Evolutionary conservation across 2,329 filamentous ascomycete species (phyloP).

Genomic region (Lachnellula cervina): DNA sequence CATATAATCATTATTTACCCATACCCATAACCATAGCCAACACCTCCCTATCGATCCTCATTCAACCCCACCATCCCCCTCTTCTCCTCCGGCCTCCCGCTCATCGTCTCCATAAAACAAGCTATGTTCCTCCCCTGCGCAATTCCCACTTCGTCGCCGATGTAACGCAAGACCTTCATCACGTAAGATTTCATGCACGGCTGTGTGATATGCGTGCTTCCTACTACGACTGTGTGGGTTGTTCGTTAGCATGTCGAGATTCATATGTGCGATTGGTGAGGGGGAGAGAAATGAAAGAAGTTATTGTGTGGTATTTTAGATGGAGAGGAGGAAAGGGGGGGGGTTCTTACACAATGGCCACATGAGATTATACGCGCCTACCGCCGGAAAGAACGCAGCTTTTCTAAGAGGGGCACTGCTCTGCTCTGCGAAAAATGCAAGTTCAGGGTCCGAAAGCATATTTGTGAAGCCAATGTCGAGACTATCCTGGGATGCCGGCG

Average conservation of each 20-base stretch:
- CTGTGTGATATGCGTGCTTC: constrained; percentile 2
- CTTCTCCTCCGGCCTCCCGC: too few relatives aligned
- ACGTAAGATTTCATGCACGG: neutral
- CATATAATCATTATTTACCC: too few relatives aligned
- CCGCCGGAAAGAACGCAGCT: neutral
- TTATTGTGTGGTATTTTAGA: too few relatives aligned
- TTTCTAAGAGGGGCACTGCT: neutral
- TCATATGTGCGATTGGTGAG: neutral
- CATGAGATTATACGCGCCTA: constrained; percentile 17
- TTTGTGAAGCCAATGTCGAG: neutral
- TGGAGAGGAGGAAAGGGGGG: neutral
- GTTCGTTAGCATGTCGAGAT: neutral
- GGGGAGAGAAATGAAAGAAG: neutral
- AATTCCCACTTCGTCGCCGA: constrained; percentile 50
- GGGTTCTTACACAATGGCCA: constrained; percentile 15
- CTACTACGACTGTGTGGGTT: constrained; percentile 4
- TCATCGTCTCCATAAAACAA: constrained; percentile 6
- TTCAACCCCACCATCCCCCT: too few relatives aligned
- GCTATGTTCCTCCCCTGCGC: constrained; percentile 49
- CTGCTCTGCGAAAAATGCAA: neutral
- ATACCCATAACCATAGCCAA: too few relatives aligned
- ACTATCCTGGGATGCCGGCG: neutral
- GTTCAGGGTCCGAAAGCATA: neutral
- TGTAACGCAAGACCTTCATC: constrained; percentile 39
- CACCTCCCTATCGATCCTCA: too few relatives aligned